Conservation (phyloP, 2,329 filamentous ascomycete genomes). For the Metarhizium rileyi region DNA sequence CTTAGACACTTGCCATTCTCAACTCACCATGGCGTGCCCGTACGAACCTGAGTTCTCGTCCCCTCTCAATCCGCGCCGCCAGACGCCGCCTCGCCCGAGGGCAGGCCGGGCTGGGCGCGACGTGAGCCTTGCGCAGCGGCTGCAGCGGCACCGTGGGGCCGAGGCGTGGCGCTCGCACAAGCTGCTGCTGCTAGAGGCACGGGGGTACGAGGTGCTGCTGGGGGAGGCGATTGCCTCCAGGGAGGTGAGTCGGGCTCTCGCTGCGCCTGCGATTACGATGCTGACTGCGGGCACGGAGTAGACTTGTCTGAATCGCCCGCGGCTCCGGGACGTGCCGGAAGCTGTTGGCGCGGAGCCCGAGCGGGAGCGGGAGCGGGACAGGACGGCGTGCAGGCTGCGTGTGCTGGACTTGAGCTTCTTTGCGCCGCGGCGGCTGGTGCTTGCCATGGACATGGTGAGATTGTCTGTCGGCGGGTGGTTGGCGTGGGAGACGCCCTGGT, state of each 20-base stretch:
- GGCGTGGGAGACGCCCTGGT: not conserved
- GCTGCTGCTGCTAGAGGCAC: slow-evolving; percentile 18
- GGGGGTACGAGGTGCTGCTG: slow-evolving; percentile 13
- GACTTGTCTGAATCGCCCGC: too few species aligned
- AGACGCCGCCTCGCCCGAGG: not conserved
- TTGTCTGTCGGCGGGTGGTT: slow-evolving; percentile 11
- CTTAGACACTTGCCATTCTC: not conserved
- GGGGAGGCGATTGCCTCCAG: slow-evolving; percentile 2
- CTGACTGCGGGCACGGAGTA: too few species aligned
- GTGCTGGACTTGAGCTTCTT: slow-evolving; percentile 8
- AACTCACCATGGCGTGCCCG: not conserved
- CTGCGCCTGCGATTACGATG: too few species aligned
- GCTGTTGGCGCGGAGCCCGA: not conserved
- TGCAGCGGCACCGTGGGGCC: slow-evolving; percentile 33
- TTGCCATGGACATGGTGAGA: slow-evolving; percentile 22
- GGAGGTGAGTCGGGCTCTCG: not conserved
- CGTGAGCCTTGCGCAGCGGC: slow-evolving; percentile 27
- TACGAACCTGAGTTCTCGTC: slow-evolving; percentile 18
- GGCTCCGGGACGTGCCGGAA: too few species aligned
- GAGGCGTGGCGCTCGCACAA: slow-evolving; percentile 29
- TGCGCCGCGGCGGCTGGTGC: slow-evolving; percentile 19
- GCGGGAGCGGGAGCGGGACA: not conserved
- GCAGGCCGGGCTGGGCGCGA: slow-evolving; percentile 1
- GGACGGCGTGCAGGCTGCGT: not conserved
- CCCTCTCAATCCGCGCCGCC: slow-evolving; percentile 17